phyloP scores from a whole-genome alignment of 495 filamentous ascomycete species.

The Neurospora terricola region DNA sequence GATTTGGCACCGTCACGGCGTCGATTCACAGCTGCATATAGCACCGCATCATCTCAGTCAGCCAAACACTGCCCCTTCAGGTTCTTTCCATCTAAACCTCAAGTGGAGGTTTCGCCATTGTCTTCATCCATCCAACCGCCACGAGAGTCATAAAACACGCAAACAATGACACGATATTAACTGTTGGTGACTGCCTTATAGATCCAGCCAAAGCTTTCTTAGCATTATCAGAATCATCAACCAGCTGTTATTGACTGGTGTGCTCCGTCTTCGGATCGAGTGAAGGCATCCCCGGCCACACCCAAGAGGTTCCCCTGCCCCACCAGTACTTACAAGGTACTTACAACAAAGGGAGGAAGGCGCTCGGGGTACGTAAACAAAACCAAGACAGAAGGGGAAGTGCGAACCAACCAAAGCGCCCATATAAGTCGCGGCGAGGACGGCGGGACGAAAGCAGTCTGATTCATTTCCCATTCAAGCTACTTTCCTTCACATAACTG shows the following conservation, averaged over 20 bases:
- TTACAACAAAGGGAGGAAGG: background rate
- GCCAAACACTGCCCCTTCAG: background rate
- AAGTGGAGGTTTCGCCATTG: background rate
- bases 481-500: background rate
- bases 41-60: conserved; percentile 6
- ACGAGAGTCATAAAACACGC: background rate
- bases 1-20: too few relatives aligned
- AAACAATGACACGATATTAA: background rate
- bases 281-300: background rate
- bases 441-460: background rate
- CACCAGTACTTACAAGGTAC: background rate
- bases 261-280: background rate
- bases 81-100: background rate
- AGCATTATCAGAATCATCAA: background rate
- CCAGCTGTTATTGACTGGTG: background rate
- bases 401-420: background rate
- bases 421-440: background rate
- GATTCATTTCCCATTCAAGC: background rate
- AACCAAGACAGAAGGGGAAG: background rate
- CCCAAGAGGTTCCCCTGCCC: background rate
- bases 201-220: background rate
- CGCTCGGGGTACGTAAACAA: background rate
- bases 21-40: too few relatives aligned
- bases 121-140: background rate
- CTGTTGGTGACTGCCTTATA: background rate